Percentiles rank a stretch among this genome's conserved stretches.
phyloP scores from a whole-genome alignment of 2,329 filamentous ascomycete species.

The Colletotrichum nymphaeae region DNA sequence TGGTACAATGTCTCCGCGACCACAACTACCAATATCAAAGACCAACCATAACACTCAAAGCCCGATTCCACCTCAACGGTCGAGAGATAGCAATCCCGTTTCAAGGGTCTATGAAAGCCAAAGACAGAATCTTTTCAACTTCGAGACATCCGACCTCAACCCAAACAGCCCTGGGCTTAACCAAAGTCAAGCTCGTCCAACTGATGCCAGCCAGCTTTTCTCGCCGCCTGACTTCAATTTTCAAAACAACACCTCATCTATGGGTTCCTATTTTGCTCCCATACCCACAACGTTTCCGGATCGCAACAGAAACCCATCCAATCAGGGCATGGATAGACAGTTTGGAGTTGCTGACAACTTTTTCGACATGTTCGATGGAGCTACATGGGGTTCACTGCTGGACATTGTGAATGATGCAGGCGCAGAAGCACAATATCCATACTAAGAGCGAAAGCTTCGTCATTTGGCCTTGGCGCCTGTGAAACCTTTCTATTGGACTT shows the following conservation, averaged over 20 bases:
- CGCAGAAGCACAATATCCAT: not conserved
- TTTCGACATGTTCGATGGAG: conserved; percentile 33
- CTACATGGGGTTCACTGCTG: conserved; percentile 25
- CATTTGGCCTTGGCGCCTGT: not conserved
- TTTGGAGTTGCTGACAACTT: not conserved
- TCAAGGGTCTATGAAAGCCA: not conserved
- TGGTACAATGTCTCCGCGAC: not conserved
- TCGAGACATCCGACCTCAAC: no score
- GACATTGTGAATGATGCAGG: conserved; percentile 23
- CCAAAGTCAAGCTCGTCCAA: not conserved
- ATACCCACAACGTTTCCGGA: conserved; percentile 30
- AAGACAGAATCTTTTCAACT: not conserved
- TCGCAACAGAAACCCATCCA: not conserved
- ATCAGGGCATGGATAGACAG: not conserved
- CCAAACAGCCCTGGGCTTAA: not conserved
- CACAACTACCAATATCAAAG: not conserved
- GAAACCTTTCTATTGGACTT: not conserved
- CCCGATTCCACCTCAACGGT: not conserved
- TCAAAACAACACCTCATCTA: not conserved
- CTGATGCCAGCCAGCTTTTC: no score
- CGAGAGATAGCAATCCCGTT: not conserved
- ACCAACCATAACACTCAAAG: not conserved
- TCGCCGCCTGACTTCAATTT: not conserved
- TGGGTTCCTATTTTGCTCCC: not conserved
- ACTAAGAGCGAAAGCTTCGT: not conserved